A percentile compares a stretch with the other conserved stretches of the same genome.
Evolutionary conservation across 2,329 filamentous ascomycete species (phyloP).

Genomic region (Aspergillus pseudoterreus): DNA sequence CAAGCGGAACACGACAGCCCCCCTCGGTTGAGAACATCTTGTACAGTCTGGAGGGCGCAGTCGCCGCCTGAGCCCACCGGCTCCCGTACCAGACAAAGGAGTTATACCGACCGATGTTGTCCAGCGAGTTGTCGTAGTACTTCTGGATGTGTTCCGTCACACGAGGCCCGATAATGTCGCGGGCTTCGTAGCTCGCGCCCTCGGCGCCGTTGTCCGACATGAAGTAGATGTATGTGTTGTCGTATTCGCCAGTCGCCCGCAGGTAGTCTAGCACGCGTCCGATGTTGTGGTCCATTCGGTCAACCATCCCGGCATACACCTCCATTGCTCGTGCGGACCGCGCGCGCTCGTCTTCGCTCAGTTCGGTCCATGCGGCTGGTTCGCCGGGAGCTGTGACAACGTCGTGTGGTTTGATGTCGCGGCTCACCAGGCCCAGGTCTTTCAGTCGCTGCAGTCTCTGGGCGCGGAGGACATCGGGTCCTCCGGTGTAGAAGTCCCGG

Average conservation of each 20-base stretch:
- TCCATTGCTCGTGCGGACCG: constrained; percentile 54
- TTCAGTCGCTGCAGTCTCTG: constrained; percentile 54
- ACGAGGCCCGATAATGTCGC: constrained; percentile 53
- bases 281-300: constrained; percentile 59
- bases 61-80: constrained; percentile 54
- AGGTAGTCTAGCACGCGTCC: constrained; percentile 58
- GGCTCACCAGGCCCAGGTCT: constrained; percentile 53
- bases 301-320: constrained; percentile 62
- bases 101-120: constrained; percentile 56
- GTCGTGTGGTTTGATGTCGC: constrained; percentile 41
- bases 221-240: constrained; percentile 63
- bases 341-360: constrained; percentile 35
- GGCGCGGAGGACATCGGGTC: constrained; percentile 54
- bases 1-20: constrained; percentile 53
- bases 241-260: constrained; percentile 53
- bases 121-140: constrained; percentile 56
- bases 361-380: constrained; percentile 41
- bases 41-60: constrained; percentile 48
- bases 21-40: constrained; percentile 49
- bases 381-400: constrained; percentile 34
- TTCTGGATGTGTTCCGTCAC: constrained; percentile 54
- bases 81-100: constrained; percentile 61
- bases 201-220: constrained; percentile 63
- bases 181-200: constrained; percentile 56
- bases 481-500: constrained; percentile 58